Conservation (phyloP, 2,329 filamentous ascomycete species). For the Didymella sp. region DNA sequence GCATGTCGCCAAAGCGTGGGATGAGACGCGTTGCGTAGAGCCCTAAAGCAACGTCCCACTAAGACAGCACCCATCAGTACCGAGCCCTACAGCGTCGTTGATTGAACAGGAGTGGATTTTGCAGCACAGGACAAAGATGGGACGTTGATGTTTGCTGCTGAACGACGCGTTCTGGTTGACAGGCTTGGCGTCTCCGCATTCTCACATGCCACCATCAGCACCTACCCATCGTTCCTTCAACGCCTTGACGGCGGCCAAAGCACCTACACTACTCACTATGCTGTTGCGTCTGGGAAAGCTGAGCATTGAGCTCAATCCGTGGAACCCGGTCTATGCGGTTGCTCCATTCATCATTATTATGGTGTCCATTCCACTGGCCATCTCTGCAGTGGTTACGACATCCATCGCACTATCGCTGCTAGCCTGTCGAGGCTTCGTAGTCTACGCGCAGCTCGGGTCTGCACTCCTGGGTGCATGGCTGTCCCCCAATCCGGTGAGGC, state of each 20-base stretch:
- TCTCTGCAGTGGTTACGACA: slow-evolving; percentile 51
- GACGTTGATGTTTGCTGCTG: neutral
- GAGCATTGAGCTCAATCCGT: slow-evolving; percentile 28
- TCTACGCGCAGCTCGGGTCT: slow-evolving; percentile 53
- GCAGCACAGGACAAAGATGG: neutral
- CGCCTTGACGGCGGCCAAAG: neutral
- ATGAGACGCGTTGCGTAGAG: slow-evolving; percentile 24
- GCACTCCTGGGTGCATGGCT: slow-evolving; percentile 51
- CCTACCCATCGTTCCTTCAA: slow-evolving; percentile 1
- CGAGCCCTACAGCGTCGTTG: neutral
- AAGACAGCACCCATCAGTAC: neutral
- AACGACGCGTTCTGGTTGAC: neutral
- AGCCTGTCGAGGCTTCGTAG: slow-evolving; percentile 49
- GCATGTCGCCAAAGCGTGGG: slow-evolving; percentile 31
- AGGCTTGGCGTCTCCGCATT: slow-evolving; percentile 21
- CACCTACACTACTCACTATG: slow-evolving; percentile 15
- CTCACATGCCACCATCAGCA: slow-evolving; percentile 29
- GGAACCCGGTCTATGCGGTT: slow-evolving; percentile 44
- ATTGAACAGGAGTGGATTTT: neutral
- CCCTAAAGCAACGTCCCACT: neutral
- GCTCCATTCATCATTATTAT: slow-evolving; percentile 48
- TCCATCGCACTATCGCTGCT: slow-evolving; percentile 49
- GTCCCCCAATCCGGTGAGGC: slow-evolving; percentile 32
- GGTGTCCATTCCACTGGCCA: slow-evolving; percentile 49
- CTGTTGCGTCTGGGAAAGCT: slow-evolving; percentile 23